Conservation (phyloP, 768 basidiomycete genomes). For the Hysterangium stoloniferum region DNA sequence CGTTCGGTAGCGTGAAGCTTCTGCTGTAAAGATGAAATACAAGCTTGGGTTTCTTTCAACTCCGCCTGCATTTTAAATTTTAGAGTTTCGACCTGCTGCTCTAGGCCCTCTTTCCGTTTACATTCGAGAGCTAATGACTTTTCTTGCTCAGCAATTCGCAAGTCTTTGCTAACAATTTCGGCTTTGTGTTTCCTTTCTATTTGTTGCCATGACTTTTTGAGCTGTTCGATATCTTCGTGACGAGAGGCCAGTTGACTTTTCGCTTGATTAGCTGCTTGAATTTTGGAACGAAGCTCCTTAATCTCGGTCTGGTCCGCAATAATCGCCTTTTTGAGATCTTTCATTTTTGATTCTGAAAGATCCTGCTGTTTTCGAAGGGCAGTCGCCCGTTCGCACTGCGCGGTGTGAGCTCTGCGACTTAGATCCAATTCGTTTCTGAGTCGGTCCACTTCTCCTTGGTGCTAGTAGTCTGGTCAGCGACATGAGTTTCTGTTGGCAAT, state of each 20-base stretch:
- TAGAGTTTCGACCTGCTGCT: slow-evolving; percentile 37
- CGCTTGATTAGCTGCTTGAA: slow-evolving; percentile 51
- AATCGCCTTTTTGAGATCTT: slow-evolving; percentile 49
- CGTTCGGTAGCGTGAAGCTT: slow-evolving; percentile 30
- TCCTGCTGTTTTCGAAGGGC: slow-evolving; percentile 60
- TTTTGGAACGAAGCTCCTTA: slow-evolving; percentile 52
- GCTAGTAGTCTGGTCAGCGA: slow-evolving; percentile 31
- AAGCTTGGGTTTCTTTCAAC: slow-evolving; percentile 25
- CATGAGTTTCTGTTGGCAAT: background rate
- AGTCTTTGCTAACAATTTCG: slow-evolving; percentile 49
- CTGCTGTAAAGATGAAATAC: slow-evolving; percentile 28
- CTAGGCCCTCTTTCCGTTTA: slow-evolving; percentile 40
- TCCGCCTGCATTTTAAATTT: slow-evolving; percentile 37
- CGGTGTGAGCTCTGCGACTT: slow-evolving; percentile 37
- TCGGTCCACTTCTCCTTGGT: slow-evolving; percentile 51
- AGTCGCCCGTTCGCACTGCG: slow-evolving; percentile 46
- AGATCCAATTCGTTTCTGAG: slow-evolving; percentile 49
- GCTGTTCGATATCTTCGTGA: slow-evolving; percentile 43
- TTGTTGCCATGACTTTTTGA: slow-evolving; percentile 41
- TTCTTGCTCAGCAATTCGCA: slow-evolving; percentile 48
- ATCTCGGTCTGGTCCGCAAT: slow-evolving; percentile 49
- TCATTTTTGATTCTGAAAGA: slow-evolving; percentile 46
- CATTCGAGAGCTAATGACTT: slow-evolving; percentile 41
- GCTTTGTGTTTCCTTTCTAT: slow-evolving; percentile 45
- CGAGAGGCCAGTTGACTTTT: slow-evolving; percentile 42